Conservation (phyloP, 306 rosid genomes). For the Malus domestica region ASM211411v1 NC_041795.1:6503001-6503500, state of each 20-base stretch:
- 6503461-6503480: background rate
- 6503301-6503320: conserved; percentile 46
- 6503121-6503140: background rate
- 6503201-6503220: conserved; percentile 69
- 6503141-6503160: conserved; percentile 16
- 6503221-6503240: conserved; percentile 50
- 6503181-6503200: conserved; percentile 54
- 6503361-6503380: conserved; percentile 51
- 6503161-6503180: conserved; percentile 35
- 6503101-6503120: background rate
- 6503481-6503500: conserved; percentile 1
- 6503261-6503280: conserved; percentile 61
- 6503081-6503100: background rate
- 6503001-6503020: background rate
- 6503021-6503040: background rate
- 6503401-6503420: conserved; percentile 32
- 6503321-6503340: conserved; percentile 64
- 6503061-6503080: background rate
- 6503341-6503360: conserved; percentile 57
- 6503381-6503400: conserved; percentile 49
- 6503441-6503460: background rate
- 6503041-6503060: background rate
- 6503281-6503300: conserved; percentile 36
- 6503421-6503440: background rate
- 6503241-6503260: conserved; percentile 37